Evolutionary conservation across 495 filamentous ascomycete species (phyloP).

Genomic region (Geopyxis carbonaria): DNA sequence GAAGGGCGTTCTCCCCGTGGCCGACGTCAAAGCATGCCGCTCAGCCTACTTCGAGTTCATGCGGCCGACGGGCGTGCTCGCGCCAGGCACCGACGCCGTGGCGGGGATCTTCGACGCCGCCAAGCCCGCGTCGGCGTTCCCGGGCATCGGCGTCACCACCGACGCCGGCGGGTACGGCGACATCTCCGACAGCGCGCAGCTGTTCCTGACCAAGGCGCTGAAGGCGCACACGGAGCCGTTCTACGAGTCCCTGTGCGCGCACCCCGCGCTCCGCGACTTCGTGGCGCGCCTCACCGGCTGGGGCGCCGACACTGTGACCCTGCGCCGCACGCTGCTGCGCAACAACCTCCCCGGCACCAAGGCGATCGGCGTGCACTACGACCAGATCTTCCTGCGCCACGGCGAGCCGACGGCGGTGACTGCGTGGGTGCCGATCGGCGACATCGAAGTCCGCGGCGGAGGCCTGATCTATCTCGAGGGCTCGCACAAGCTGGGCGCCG

Average conservation of each 20-base stretch:
- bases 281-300: constrained; percentile 38
- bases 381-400: constrained; percentile 47
- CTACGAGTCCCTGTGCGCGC: constrained; percentile 42
- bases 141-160: constrained; percentile 41
- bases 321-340: constrained; percentile 35
- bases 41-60: constrained; percentile 40
- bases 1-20: constrained; percentile 40
- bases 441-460: constrained; percentile 39
- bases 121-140: constrained; percentile 33
- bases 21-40: constrained; percentile 39
- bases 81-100: constrained; percentile 26
- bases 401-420: constrained; percentile 42
- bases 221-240: constrained; percentile 40
- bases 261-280: constrained; percentile 36
- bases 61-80: constrained; percentile 38
- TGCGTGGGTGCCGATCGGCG: constrained; percentile 49
- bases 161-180: constrained; percentile 33
- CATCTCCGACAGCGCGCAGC: constrained; percentile 31
- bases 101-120: constrained; percentile 35
- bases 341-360: constrained; percentile 43
- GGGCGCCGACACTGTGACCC: constrained; percentile 34
- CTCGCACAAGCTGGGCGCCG: constrained; percentile 18
- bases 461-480: constrained; percentile 47
- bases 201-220: constrained; percentile 39
- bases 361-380: constrained; percentile 48